phyloP scores from a whole-genome alignment of 108 stramenopile genomes.

The Pseudonitzschia delicatissima region DNA sequence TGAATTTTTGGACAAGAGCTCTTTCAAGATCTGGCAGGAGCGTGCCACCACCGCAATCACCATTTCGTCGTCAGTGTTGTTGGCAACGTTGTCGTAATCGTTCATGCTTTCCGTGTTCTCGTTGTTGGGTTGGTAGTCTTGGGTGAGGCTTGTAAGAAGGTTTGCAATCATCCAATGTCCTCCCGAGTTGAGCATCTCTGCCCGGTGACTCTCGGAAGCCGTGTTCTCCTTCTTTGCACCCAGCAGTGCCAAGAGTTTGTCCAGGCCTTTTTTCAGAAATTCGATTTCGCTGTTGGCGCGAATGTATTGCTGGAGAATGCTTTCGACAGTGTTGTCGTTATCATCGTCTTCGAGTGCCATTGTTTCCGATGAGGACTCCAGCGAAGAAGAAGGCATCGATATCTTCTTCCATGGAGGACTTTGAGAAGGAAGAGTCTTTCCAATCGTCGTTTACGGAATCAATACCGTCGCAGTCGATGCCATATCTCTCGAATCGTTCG shows the following conservation, averaged over 20 bases:
- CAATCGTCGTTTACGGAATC: neutral
- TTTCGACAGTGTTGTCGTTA: slow-evolving; percentile 3
- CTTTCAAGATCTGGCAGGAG: neutral
- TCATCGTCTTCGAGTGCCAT: neutral
- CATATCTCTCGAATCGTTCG: neutral
- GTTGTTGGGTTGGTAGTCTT: neutral
- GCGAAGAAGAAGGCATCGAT: neutral
- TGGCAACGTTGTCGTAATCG: neutral
- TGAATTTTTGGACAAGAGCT: neutral
- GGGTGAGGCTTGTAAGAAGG: neutral
- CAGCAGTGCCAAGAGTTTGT: neutral
- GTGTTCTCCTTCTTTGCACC: neutral
- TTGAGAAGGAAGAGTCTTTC: neutral
- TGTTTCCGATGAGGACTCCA: neutral
- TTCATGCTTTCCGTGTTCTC: neutral
- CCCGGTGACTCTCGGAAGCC: neutral
- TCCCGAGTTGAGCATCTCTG: neutral
- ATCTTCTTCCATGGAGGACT: neutral
- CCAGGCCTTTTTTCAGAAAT: neutral
- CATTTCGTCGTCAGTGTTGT: neutral
- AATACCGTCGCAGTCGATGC: neutral
- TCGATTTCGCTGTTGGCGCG: neutral
- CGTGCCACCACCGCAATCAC: neutral
- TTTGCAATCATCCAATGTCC: slow-evolving; percentile 11
- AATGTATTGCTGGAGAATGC: neutral